phyloP scores from a whole-genome alignment of 805 yeast genomes.

The Candida nanaspora region DNA sequence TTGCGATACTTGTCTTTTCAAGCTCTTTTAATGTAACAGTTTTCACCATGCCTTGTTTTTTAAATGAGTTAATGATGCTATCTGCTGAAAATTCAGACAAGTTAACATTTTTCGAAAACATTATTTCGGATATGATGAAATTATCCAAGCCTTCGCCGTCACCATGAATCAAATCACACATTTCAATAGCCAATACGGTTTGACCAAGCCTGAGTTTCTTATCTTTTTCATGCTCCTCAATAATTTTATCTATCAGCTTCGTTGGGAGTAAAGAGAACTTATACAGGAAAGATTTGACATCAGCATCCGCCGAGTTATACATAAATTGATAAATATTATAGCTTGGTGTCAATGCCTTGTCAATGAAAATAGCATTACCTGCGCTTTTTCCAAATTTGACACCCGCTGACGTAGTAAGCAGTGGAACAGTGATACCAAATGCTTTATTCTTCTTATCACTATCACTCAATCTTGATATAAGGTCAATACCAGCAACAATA shows the following conservation, averaged over 20 bases:
- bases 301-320: constrained; percentile 71
- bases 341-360: constrained; percentile 64
- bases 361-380: constrained; percentile 91
- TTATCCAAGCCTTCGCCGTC: constrained; percentile 65
- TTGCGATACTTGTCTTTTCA: constrained; percentile 34
- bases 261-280: constrained; percentile 76
- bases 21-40: constrained; percentile 26
- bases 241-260: constrained; percentile 44
- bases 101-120: constrained; percentile 33
- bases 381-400: constrained; percentile 96
- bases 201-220: constrained; percentile 74
- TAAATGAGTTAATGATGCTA: constrained; percentile 47
- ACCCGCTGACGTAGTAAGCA: constrained; percentile 81
- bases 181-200: constrained; percentile 69
- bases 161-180: constrained; percentile 85
- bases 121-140: constrained; percentile 54
- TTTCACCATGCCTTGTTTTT: constrained; percentile 47
- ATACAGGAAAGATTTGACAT: constrained; percentile 59
- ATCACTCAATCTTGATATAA: constrained; percentile 53
- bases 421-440: constrained; percentile 83
- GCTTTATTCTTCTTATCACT: constrained; percentile 24
- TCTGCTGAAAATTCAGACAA: constrained; percentile 8
- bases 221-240: constrained; percentile 43
- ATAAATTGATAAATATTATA: constrained; percentile 83
- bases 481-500: constrained; percentile 90